Evolutionary conservation across 2,329 filamentous ascomycete species (phyloP).

Genomic region (Trichoderma polysporum): DNA sequence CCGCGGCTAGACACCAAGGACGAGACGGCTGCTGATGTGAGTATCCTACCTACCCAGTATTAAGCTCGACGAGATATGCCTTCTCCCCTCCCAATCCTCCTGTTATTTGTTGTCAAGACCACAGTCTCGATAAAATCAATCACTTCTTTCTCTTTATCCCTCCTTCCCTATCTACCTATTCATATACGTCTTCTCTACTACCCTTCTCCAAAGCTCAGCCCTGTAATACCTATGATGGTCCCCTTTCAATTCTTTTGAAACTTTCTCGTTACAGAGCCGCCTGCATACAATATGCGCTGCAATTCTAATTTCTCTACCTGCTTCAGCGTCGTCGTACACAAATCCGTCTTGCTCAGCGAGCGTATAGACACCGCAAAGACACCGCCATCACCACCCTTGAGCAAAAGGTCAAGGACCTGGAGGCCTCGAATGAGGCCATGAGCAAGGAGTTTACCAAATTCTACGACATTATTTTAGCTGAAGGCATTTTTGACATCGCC

Average conservation of each 20-base stretch:
- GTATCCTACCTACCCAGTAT: constrained; percentile 38
- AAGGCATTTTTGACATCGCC: constrained; percentile 57
- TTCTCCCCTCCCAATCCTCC: neutral
- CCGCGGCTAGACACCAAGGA: constrained; percentile 75
- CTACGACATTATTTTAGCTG: constrained; percentile 59
- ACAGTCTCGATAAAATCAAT: neutral
- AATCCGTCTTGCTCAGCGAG: constrained; percentile 81
- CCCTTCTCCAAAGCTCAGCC: neutral
- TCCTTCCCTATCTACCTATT: neutral
- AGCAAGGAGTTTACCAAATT: constrained; percentile 67
- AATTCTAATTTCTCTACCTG: constrained; percentile 26
- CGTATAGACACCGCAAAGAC: constrained; percentile 83
- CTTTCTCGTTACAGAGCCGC: neutral
- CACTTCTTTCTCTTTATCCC: neutral
- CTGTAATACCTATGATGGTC: neutral
- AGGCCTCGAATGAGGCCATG: constrained; percentile 70
- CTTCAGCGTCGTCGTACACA: constrained; percentile 75
- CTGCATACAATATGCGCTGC: neutral
- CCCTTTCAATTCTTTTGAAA: neutral
- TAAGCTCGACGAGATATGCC: no score
- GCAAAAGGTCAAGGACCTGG: constrained; percentile 66
- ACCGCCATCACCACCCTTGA: constrained; percentile 73
- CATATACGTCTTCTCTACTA: no score
- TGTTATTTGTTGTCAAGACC: neutral
- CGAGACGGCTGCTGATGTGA: constrained; percentile 74